Conservation (phyloP, 495 filamentous ascomycete genomes). For the Aspergillus asperescens region DNA sequence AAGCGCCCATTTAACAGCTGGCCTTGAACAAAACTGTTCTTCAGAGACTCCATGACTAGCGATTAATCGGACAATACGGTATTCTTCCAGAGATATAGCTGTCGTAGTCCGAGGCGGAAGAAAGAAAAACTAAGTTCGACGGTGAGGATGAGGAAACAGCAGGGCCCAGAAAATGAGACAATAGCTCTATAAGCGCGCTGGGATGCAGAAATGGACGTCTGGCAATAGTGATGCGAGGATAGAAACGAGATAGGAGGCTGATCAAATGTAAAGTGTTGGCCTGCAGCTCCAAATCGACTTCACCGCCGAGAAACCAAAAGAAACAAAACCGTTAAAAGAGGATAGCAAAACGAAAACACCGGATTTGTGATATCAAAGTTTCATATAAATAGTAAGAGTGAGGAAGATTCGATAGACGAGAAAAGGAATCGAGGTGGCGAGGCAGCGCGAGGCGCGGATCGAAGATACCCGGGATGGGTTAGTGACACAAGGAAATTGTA, state of each 20-base stretch:
- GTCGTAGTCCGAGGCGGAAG: constrained; percentile 1
- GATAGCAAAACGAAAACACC: constrained; percentile 38
- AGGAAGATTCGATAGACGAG: constrained; percentile 49
- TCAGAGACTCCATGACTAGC: constrained; percentile 70
- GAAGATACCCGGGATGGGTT: constrained; percentile 39
- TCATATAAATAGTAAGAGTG: constrained; percentile 58
- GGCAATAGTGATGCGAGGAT: constrained; percentile 39
- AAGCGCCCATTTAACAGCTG: constrained; percentile 80
- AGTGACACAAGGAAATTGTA: constrained; percentile 48
- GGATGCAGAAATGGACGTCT: constrained; percentile 21
- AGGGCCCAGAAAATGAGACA: constrained; percentile 14
- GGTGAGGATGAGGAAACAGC: background rate
- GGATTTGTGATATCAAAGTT: constrained; percentile 56
- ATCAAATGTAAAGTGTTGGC: constrained; percentile 39
- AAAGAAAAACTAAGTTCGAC: background rate
- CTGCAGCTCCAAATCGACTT: constrained; percentile 28
- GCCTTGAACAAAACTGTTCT: constrained; percentile 65
- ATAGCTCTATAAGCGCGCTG: constrained; percentile 16
- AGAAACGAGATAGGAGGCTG: constrained; percentile 27
- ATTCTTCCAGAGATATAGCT: constrained; percentile 34
- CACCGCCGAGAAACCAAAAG: constrained; percentile 23
- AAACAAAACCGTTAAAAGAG: constrained; percentile 9
- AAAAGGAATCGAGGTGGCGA: constrained; percentile 22
- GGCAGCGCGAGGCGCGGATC: constrained; percentile 41
- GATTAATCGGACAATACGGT: constrained; percentile 11